Conservation (phyloP, 345 rosid species). For the Corchorus capsularis region DNA sequence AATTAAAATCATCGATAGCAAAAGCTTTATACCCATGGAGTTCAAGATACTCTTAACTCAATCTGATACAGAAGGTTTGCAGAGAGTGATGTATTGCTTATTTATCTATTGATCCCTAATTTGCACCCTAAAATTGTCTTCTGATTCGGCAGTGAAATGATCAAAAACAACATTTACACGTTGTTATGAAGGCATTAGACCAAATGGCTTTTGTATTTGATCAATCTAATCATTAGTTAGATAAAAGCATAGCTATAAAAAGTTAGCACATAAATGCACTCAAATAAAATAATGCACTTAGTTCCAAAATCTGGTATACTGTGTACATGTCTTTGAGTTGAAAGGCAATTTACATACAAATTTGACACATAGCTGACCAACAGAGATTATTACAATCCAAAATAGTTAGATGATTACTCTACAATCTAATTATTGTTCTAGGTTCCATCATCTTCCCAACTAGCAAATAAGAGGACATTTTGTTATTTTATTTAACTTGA, state of each 20-base stretch:
- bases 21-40: neutral
- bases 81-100: neutral
- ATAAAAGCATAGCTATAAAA: neutral
- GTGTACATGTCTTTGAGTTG: neutral
- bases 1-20: too few relatives aligned
- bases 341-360: neutral
- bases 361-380: too few relatives aligned
- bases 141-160: neutral
- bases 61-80: neutral
- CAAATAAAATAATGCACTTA: neutral
- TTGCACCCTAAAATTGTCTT: neutral
- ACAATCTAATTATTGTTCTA: too few relatives aligned
- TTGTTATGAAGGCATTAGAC: neutral
- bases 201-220: constrained; percentile 4
- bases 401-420: too few relatives aligned
- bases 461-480: too few relatives aligned
- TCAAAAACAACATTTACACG: neutral
- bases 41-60: neutral
- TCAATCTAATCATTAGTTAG: too few relatives aligned
- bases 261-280: neutral
- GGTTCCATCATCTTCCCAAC: too few relatives aligned
- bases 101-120: neutral
- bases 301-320: neutral
- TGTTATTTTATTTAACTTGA: too few relatives aligned
- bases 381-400: too few relatives aligned